Percentiles rank a stretch among this genome's conserved stretches.
Conservation (phyloP, 176 grass and related monocot genomes). For the Musa itinerans region DNA sequence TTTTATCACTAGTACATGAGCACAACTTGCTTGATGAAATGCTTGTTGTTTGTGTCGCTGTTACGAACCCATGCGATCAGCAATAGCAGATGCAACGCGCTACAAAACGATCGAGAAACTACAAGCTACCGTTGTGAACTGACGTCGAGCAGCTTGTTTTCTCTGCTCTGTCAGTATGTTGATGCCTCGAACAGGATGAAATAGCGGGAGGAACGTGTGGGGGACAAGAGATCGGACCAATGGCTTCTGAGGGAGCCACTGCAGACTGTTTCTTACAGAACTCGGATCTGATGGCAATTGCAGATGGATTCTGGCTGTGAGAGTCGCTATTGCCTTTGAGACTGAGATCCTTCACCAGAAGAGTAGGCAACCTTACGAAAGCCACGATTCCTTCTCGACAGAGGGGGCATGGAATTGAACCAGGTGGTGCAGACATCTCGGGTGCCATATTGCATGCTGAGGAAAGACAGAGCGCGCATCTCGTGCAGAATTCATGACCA, state of each 20-base stretch:
- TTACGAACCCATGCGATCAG: too few species aligned
- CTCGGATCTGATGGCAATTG: slow-evolving; percentile 18
- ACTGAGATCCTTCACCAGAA: slow-evolving; percentile 10
- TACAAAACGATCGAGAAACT: too few species aligned
- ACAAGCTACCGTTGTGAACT: neutral
- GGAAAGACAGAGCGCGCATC: slow-evolving; percentile 69
- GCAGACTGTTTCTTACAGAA: slow-evolving; percentile 14
- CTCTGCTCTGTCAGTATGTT: neutral
- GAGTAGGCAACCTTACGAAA: slow-evolving; percentile 37
- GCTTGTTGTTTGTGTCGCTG: too few species aligned
- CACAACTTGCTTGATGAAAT: neutral
- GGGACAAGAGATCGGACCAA: slow-evolving; percentile 22
- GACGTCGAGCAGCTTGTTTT: neutral
- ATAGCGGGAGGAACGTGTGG: slow-evolving; percentile 29
- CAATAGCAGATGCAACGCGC: too few species aligned
- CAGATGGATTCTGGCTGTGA: neutral
- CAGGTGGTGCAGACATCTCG: slow-evolving; percentile 36
- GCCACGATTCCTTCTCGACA: slow-evolving; percentile 62
- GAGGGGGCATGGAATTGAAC: slow-evolving; percentile 79
- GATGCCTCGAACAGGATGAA: neutral
- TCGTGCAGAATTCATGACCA: slow-evolving; percentile 70
- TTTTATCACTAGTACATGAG: neutral
- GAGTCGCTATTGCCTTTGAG: neutral
- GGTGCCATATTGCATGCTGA: slow-evolving; percentile 48
- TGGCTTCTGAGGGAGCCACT: slow-evolving; percentile 16